Evolutionary conservation across 2,329 filamentous ascomycete species (phyloP).

Genomic region (Penicillium sp.): DNA sequence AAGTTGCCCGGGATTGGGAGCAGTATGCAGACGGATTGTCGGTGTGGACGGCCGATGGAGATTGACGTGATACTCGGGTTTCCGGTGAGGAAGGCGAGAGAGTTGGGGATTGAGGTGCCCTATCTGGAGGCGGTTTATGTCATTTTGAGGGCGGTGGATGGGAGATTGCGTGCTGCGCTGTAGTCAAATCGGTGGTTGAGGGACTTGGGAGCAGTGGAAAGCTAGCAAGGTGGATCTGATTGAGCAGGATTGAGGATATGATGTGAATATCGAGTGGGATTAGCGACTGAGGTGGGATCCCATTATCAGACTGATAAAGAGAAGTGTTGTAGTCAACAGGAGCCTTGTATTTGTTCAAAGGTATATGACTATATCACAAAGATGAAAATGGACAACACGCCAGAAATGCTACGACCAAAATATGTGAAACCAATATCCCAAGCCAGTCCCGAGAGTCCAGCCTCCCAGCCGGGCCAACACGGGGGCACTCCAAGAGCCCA

Average conservation of each 20-base stretch:
- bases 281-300: no score
- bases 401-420: background rate
- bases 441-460: background rate
- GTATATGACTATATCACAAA: background rate
- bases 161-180: conserved; percentile 15
- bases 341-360: background rate
- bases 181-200: background rate
- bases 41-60: conserved; percentile 46
- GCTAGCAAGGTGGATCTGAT: no score
- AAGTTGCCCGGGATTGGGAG: conserved; percentile 44
- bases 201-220: no score
- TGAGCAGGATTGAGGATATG: no score
- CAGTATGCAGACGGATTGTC: conserved; percentile 50
- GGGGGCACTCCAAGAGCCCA: background rate
- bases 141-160: conserved; percentile 31
- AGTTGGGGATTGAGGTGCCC: conserved; percentile 43
- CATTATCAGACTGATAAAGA: no score
- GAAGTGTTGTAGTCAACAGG: no score
- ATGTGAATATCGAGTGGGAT: no score
- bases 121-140: conserved; percentile 44
- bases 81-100: conserved; percentile 42
- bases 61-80: conserved; percentile 51
- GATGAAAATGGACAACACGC: background rate
- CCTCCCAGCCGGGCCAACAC: background rate
- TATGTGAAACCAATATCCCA: background rate